Percentiles rank a stretch among this genome's conserved stretches.
These are phyloP conservation scores for Colletotrichum sp. DNA, from an alignment of 2,329 filamentous ascomycete species.

Conservation along the genomic window DNA sequence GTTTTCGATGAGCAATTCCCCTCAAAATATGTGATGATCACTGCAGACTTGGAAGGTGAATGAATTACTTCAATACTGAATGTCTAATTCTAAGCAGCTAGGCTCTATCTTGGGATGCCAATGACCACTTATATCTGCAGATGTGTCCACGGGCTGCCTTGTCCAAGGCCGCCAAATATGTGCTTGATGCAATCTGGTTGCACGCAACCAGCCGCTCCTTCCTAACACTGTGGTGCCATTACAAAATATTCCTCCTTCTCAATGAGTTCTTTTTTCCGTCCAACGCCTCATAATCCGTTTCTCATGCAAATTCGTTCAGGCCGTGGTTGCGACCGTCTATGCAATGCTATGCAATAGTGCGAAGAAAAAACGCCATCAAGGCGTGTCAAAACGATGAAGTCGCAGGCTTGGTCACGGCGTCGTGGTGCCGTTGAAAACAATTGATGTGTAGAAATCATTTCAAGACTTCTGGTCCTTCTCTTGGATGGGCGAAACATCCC, in stretches of 20 bases:
- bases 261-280: background rate
- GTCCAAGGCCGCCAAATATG: background rate
- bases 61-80: background rate
- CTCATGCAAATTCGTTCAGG: constrained; percentile 19
- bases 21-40: background rate
- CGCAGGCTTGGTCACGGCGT: background rate
- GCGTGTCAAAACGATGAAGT: background rate
- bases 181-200: background rate
- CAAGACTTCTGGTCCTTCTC: constrained; percentile 2
- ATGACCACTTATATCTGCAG: background rate
- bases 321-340: background rate
- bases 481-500: background rate
- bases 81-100: background rate
- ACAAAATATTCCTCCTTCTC: background rate
- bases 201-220: background rate
- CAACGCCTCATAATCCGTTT: constrained; percentile 20
- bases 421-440: background rate
- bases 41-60: background rate
- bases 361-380: background rate
- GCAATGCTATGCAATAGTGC: constrained; percentile 8
- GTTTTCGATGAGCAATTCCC: background rate
- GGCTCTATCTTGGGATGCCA: background rate
- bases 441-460: background rate
- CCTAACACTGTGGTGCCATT: background rate
- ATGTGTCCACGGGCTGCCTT: background rate